Evolutionary conservation across 768 basidiomycete genomes (phyloP).

Genomic region (Lactarius psammicola): DNA sequence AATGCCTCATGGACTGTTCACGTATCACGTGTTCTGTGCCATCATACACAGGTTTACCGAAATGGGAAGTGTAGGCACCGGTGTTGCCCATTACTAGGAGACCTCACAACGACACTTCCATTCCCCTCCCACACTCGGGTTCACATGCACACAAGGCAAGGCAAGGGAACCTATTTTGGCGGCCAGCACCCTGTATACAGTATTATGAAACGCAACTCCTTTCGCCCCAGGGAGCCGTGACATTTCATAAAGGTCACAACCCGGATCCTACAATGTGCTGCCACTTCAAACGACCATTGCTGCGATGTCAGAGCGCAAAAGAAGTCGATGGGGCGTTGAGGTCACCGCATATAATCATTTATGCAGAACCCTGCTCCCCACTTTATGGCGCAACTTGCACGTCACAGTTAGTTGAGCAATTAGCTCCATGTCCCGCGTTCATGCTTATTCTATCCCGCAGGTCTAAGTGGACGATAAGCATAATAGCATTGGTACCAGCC

Average conservation of each 20-base stretch:
- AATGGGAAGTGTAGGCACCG: too few species aligned
- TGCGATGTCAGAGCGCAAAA: too few species aligned
- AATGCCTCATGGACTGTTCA: not conserved
- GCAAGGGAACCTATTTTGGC: not conserved
- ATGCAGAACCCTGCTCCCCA: not conserved
- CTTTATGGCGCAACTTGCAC: not conserved
- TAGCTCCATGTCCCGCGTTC: not conserved
- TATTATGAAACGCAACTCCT: not conserved
- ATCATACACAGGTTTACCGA: too few species aligned
- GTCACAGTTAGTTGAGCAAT: not conserved
- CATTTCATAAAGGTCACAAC: not conserved
- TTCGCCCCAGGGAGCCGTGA: not conserved
- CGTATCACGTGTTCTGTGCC: not conserved
- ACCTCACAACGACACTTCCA: not conserved
- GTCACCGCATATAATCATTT: not conserved
- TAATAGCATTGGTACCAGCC: not conserved
- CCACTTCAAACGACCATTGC: too few species aligned
- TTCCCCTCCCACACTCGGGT: not conserved
- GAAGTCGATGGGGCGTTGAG: not conserved
- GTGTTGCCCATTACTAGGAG: too few species aligned
- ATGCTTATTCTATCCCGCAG: not conserved
- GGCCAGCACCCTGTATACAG: not conserved
- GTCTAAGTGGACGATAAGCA: not conserved
- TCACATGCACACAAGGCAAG: not conserved
- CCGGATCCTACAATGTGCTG: too few species aligned